phyloP scores from a whole-genome alignment of 768 basidiomycete genomes.

The Podaxis rugospora region DNA sequence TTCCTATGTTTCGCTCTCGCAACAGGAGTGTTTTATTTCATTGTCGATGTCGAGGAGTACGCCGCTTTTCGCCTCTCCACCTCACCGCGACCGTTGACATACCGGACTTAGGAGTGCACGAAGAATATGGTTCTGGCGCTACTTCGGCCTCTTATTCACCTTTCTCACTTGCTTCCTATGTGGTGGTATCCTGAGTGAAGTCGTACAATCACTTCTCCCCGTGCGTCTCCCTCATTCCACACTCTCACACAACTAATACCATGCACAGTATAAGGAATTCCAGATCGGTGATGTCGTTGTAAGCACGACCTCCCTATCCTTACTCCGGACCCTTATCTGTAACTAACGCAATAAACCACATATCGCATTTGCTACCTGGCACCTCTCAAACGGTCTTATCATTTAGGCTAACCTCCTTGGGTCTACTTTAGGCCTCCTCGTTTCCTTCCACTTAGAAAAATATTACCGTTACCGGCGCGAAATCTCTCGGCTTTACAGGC shows the following conservation, averaged over 20 bases:
- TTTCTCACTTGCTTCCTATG: slow-evolving; percentile 68
- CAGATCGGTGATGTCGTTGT: slow-evolving; percentile 72
- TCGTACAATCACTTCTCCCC: slow-evolving; percentile 76
- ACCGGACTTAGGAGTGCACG: slow-evolving; percentile 55
- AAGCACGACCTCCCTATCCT: slow-evolving; percentile 12
- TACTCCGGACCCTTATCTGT: slow-evolving; percentile 1
- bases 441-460: slow-evolving; percentile 64
- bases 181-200: slow-evolving; percentile 77
- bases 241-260: background rate
- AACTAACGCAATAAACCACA: too few relatives aligned
- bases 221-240: slow-evolving; percentile 29
- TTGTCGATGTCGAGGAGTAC: slow-evolving; percentile 85
- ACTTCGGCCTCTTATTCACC: slow-evolving; percentile 66
- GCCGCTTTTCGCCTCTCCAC: slow-evolving; percentile 20
- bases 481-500: slow-evolving; percentile 76
- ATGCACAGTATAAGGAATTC: slow-evolving; percentile 60
- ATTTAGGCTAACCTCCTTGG: slow-evolving; percentile 77
- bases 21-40: slow-evolving; percentile 82
- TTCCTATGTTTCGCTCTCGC: slow-evolving; percentile 74
- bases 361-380: too few relatives aligned
- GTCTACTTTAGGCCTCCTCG: slow-evolving; percentile 61
- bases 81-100: background rate
- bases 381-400: background rate
- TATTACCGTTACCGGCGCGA: slow-evolving; percentile 79
- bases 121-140: slow-evolving; percentile 85